Conservation (phyloP, 2,329 filamentous ascomycete species). For the Pyrenophora teres region DNA sequence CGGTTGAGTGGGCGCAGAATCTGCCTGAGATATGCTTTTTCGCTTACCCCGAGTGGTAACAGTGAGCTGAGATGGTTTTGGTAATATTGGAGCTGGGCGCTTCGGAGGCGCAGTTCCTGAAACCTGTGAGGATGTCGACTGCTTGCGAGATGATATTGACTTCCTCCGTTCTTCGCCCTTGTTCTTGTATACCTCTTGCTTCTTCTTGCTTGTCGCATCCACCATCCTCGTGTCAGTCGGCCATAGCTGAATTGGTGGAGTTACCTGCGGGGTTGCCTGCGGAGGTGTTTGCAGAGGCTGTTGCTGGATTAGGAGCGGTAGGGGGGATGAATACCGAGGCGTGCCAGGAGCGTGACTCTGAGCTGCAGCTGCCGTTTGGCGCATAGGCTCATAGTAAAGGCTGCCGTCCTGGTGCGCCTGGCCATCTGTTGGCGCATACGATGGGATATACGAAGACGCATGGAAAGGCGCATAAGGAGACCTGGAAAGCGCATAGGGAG, state of each 20-base stretch:
- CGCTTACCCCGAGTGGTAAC: neutral
- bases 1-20: neutral
- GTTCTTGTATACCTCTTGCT: conserved; percentile 7
- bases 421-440: neutral
- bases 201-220: conserved; percentile 2
- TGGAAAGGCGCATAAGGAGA: neutral
- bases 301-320: neutral
- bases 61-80: too few species aligned
- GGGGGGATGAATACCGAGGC: neutral
- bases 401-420: neutral
- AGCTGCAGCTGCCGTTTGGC: neutral
- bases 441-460: neutral
- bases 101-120: too few species aligned
- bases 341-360: neutral
- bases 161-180: conserved; percentile 1
- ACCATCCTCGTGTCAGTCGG: conserved; percentile 12
- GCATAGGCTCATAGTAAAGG: neutral
- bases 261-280: neutral
- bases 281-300: neutral
- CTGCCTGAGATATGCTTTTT: neutral
- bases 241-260: conserved; percentile 22
- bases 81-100: too few species aligned
- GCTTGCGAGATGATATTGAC: neutral
- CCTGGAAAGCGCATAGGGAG: neutral
- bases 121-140: neutral